Conservation (phyloP, 2,329 filamentous ascomycete genomes). For the Periconia sp. region DNA sequence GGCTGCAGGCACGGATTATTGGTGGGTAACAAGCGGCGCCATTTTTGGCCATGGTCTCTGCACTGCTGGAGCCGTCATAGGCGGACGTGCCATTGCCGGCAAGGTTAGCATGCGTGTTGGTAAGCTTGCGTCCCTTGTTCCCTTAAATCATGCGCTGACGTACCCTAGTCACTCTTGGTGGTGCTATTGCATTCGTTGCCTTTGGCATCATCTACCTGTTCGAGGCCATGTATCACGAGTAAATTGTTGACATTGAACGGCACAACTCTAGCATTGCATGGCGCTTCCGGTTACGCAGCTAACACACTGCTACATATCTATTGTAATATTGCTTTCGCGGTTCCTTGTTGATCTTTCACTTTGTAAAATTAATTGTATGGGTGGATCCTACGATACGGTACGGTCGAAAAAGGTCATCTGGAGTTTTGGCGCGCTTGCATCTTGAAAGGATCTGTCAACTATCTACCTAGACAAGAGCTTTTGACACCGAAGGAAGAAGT, state of each 20-base stretch:
- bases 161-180: constrained; percentile 81
- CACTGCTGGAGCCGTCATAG: constrained; percentile 89
- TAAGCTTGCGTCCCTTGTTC: constrained; percentile 59
- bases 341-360: constrained; percentile 4
- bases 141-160: constrained; percentile 26
- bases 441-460: no score
- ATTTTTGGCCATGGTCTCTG: constrained; percentile 86
- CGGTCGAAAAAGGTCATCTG: constrained; percentile 19
- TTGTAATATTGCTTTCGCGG: constrained; percentile 23
- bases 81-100: constrained; percentile 89
- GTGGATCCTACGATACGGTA: constrained; percentile 11
- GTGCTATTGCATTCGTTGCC: constrained; percentile 84
- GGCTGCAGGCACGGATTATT: constrained; percentile 97
- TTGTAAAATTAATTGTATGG: constrained; percentile 36
- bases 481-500: no score
- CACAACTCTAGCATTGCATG: constrained; percentile 26
- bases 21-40: constrained; percentile 95
- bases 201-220: constrained; percentile 92
- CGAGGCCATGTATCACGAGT: constrained; percentile 70
- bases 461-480: no score
- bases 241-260: constrained; percentile 12
- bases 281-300: constrained; percentile 20
- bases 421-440: constrained; percentile 21
- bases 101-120: constrained; percentile 94
- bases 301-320: constrained; percentile 13